Evolutionary conservation across 2,329 filamentous ascomycete genomes (phyloP).

Genomic region (Escovopsis sp.): DNA sequence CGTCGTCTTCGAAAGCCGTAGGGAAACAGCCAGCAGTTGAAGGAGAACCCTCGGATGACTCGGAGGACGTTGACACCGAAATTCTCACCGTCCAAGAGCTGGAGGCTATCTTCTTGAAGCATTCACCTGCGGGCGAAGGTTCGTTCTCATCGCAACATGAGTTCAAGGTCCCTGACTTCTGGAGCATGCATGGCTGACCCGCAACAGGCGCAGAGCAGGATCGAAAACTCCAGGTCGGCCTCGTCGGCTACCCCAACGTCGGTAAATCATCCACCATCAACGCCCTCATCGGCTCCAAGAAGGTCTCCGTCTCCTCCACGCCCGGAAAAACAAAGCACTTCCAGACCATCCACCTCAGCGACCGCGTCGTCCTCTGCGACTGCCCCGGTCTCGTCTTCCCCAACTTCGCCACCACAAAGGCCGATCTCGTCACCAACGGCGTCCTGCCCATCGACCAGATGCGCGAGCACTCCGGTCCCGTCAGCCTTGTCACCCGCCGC

Average conservation of each 20-base stretch:
- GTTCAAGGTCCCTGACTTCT: neutral
- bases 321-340: conserved; percentile 99
- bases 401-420: conserved; percentile 94
- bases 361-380: conserved; percentile 85
- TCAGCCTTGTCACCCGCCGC: conserved; percentile 65
- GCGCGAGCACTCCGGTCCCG: conserved; percentile 80
- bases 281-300: conserved; percentile 94
- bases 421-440: conserved; percentile 88
- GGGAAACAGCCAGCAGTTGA: neutral
- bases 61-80: conserved; percentile 46
- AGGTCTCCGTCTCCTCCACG: conserved; percentile 93
- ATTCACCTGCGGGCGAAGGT: conserved; percentile 43
- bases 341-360: conserved; percentile 89
- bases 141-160: conserved; percentile 16
- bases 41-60: neutral
- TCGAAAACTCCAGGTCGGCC: conserved; percentile 70
- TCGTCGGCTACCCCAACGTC: conserved; percentile 97
- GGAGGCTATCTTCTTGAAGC: conserved; percentile 71
- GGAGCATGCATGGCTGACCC: no score
- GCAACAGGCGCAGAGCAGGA: conserved; percentile 19
- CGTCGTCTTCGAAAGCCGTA: neutral
- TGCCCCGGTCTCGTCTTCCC: conserved; percentile 97
- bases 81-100: conserved; percentile 90
- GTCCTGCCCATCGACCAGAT: conserved; percentile 93
- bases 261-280: conserved; percentile 99